Evolutionary conservation across 2,329 filamentous ascomycete genomes (phyloP).

Genomic region (Aspergillus neoniger): DNA sequence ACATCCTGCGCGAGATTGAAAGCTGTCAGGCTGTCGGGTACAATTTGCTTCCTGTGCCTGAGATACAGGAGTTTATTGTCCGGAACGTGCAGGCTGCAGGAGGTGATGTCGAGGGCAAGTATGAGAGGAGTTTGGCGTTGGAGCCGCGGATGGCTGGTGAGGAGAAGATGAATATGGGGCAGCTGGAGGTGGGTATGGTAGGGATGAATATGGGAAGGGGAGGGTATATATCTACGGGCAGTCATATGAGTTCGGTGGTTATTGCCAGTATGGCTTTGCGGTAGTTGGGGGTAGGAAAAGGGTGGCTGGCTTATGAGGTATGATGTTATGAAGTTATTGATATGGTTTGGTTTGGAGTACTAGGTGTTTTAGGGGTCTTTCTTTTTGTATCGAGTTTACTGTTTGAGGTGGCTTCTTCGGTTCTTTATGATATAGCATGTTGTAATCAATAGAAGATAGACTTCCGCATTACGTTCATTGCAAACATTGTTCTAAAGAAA

Average conservation of each 20-base stretch:
- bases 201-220: neutral
- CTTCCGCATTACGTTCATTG: too few relatives aligned
- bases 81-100: conserved; percentile 93
- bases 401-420: too few relatives aligned
- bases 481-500: too few relatives aligned
- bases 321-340: neutral
- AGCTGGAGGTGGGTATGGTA: neutral
- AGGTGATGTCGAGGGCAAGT: conserved; percentile 85
- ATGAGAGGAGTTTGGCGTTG: conserved; percentile 89
- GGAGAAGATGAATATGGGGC: conserved; percentile 73
- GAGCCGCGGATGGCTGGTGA: conserved; percentile 96
- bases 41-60: conserved; percentile 80
- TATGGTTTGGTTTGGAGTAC: neutral
- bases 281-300: neutral
- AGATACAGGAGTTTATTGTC: conserved; percentile 94
- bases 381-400: too few relatives aligned
- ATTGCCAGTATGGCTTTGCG: conserved; percentile 22
- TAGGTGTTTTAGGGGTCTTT: neutral
- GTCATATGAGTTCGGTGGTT: conserved; percentile 20
- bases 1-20: conserved; percentile 97
- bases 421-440: too few relatives aligned
- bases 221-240: conserved; percentile 15
- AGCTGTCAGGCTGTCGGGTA: conserved; percentile 99
- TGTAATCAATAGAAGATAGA: too few relatives aligned
- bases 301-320: neutral